Evolutionary conservation across 2,329 filamentous ascomycete species (phyloP).

Genomic region (Orbilia blumenaviensis): DNA sequence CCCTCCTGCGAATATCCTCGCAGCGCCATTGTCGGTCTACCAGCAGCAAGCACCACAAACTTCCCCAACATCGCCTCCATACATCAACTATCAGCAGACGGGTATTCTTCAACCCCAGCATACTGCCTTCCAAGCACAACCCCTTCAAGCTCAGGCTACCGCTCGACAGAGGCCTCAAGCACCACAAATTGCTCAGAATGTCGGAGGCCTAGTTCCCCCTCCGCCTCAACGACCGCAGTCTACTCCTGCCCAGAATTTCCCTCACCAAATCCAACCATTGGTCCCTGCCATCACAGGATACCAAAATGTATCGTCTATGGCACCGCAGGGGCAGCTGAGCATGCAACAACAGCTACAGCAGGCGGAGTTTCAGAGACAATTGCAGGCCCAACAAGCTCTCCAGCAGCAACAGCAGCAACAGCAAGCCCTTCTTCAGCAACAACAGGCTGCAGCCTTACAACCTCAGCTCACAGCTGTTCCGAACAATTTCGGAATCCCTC

Average conservation of each 20-base stretch:
- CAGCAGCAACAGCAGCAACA: conserved; percentile 63
- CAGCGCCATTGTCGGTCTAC: conserved; percentile 56
- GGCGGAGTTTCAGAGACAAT: conserved; percentile 60
- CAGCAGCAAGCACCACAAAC: conserved; percentile 59
- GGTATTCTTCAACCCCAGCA: conserved; percentile 63
- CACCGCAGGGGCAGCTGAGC: conserved; percentile 37
- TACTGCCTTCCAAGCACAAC: conserved; percentile 61
- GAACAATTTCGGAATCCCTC: conserved; percentile 58
- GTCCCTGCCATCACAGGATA: conserved; percentile 57
- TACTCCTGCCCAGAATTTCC: conserved; percentile 72
- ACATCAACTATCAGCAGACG: conserved; percentile 63
- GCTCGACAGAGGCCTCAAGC: conserved; percentile 75
- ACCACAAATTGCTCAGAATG: conserved; percentile 70
- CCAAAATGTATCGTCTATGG: conserved; percentile 29
- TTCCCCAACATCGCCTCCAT: conserved; percentile 60
- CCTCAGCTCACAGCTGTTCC: conserved; percentile 56
- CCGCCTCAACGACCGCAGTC: conserved; percentile 83
- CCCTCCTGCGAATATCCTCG: conserved; percentile 58
- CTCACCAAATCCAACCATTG: conserved; percentile 61
- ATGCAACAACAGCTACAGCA: conserved; percentile 60
- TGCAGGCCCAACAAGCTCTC: conserved; percentile 64
- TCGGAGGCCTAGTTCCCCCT: conserved; percentile 75
- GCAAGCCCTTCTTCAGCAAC: conserved; percentile 62
- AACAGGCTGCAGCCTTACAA: conserved; percentile 60
- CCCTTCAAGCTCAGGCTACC: conserved; percentile 63